Evolutionary conservation across 1,284 basidiomycete species (phyloP).

Genomic region (Cutaneotrichosporon arboriforme): DNA sequence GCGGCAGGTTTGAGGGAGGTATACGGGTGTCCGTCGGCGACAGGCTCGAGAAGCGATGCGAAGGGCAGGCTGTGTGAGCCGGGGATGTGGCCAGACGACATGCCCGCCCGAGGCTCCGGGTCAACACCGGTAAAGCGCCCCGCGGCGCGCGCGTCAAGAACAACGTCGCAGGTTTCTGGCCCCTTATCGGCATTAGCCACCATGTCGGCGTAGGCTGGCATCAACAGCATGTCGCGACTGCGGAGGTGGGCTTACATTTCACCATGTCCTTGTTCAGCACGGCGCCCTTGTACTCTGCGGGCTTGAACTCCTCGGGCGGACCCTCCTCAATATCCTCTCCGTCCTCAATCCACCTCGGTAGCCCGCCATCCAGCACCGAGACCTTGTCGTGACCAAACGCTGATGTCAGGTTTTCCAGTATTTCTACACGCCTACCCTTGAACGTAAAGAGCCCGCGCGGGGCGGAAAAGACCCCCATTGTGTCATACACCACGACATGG

Average conservation of each 20-base stretch:
- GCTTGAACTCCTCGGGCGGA: neutral
- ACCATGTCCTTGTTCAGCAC: conserved; percentile 49
- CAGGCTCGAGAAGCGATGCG: conserved; percentile 58
- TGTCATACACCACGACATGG: conserved; percentile 87
- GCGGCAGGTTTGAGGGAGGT: conserved; percentile 57
- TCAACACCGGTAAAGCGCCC: conserved; percentile 75
- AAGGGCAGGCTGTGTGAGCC: conserved; percentile 81
- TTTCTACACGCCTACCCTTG: conserved; percentile 51
- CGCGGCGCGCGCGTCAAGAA: conserved; percentile 79
- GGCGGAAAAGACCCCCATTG: conserved; percentile 78
- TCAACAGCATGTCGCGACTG: neutral
- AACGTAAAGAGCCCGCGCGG: conserved; percentile 90
- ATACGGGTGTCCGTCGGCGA: conserved; percentile 40
- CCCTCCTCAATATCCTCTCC: conserved; percentile 61
- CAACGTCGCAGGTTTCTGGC: conserved; percentile 54
- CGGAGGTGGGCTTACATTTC: conserved; percentile 54
- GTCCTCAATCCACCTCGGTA: conserved; percentile 75
- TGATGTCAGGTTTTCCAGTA: conserved; percentile 22
- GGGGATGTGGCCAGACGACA: conserved; percentile 91
- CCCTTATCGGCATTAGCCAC: conserved; percentile 62
- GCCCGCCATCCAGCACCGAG: conserved; percentile 80
- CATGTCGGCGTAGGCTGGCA: conserved; percentile 73
- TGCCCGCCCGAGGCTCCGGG: conserved; percentile 81
- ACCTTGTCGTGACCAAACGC: conserved; percentile 78
- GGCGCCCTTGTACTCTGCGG: conserved; percentile 31